A percentile compares a stretch with the other conserved stretches of the same genome.
These are phyloP conservation scores for Kurtzmaniella natalensis DNA, from an alignment of 1,139 yeast species.

Conservation along the genomic window DNA sequence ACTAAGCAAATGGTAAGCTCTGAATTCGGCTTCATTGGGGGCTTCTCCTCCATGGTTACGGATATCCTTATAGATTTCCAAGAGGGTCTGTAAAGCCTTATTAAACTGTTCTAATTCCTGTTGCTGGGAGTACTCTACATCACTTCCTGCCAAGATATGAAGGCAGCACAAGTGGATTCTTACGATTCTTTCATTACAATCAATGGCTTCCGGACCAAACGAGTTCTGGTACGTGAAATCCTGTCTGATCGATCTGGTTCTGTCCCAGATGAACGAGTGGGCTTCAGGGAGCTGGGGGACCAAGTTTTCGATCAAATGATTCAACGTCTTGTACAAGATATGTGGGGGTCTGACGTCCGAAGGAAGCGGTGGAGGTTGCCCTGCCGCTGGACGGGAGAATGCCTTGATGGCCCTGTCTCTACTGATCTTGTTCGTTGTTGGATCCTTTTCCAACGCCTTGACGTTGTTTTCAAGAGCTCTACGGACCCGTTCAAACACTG, in stretches of 20 bases:
- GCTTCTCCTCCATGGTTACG: slow-evolving; percentile 63
- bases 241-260: slow-evolving; percentile 96
- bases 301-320: slow-evolving; percentile 63
- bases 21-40: slow-evolving; percentile 89
- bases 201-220: slow-evolving; percentile 89
- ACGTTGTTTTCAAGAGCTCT: slow-evolving; percentile 88
- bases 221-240: slow-evolving; percentile 96
- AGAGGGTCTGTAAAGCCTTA: slow-evolving; percentile 83
- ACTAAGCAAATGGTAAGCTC: slow-evolving; percentile 80
- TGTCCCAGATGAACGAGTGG: slow-evolving; percentile 95
- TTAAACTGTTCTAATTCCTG: slow-evolving; percentile 94
- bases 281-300: slow-evolving; percentile 71
- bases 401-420: slow-evolving; percentile 75
- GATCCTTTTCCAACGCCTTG: slow-evolving; percentile 70
- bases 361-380: slow-evolving; percentile 96
- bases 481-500: slow-evolving; percentile 85
- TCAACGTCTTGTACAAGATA: slow-evolving; percentile 58
- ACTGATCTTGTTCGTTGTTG: slow-evolving; percentile 58
- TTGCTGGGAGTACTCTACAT: slow-evolving; percentile 83
- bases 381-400: slow-evolving; percentile 96
- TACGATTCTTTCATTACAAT: slow-evolving; percentile 88
- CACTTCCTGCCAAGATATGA: slow-evolving; percentile 81
- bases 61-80: slow-evolving; percentile 83
- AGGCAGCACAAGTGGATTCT: slow-evolving; percentile 78
- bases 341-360: slow-evolving; percentile 96